Conservation (phyloP, 1,284 basidiomycete genomes). For the Cryptococcus sp. region DNA sequence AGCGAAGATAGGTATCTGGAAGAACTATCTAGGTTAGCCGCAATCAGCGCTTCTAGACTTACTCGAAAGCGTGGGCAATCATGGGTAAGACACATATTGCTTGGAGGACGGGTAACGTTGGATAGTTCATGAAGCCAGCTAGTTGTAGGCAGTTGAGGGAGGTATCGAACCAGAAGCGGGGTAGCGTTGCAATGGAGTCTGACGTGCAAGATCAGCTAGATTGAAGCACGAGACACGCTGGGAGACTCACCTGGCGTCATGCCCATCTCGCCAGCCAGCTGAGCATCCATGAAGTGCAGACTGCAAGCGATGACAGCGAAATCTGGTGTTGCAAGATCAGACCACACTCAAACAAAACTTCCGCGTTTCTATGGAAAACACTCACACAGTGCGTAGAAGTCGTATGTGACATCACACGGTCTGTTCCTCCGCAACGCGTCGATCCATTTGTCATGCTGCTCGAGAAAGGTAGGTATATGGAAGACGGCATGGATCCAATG, state of each 20-base stretch:
- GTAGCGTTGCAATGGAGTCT: conserved; percentile 11
- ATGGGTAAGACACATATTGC: conserved; percentile 14
- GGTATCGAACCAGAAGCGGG: conserved; percentile 16
- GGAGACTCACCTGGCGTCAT: conserved; percentile 5
- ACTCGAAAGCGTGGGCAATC: conserved; percentile 20
- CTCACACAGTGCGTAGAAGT: conserved; percentile 14
- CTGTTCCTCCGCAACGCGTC: conserved; percentile 1
- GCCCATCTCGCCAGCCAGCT: conserved; percentile 7
- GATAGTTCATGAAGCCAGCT: conserved; percentile 11
- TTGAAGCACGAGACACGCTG: not conserved
- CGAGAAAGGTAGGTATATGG: conserved; percentile 26
- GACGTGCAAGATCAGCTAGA: not conserved
- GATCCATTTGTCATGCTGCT: conserved; percentile 31
- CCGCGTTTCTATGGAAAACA: not conserved
- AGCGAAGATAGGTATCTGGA: conserved; percentile 13
- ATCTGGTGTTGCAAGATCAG: conserved; percentile 1
- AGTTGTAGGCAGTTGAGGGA: conserved; percentile 14
- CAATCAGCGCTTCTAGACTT: not conserved
- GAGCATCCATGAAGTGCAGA: conserved; percentile 15
- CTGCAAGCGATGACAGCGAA: conserved; percentile 17
- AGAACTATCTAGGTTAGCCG: not conserved
- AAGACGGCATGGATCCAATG: conserved; percentile 24
- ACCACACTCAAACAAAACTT: no score
- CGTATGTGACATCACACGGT: conserved; percentile 3
- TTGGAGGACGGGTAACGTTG: conserved; percentile 8